phyloP scores from a whole-genome alignment of 2,329 filamentous ascomycete genomes.

The Diaporthe australafricana region DNA sequence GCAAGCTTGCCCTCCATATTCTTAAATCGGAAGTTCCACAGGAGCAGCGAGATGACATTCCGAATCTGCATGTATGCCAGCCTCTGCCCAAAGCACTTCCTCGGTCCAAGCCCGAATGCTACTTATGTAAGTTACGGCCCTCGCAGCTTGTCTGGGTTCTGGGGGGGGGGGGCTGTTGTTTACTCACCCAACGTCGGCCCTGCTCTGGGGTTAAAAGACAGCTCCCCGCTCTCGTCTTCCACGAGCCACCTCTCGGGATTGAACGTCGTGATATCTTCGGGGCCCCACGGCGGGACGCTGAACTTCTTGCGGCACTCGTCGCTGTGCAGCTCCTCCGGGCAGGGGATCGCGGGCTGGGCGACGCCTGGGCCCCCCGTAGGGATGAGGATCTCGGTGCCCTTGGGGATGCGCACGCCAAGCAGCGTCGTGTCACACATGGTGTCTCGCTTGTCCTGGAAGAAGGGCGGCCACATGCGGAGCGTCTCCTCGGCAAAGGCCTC shows the following conservation, averaged over 20 bases:
- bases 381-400: conserved; percentile 40
- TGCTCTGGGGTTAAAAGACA: conserved; percentile 39
- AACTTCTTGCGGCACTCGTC: not conserved
- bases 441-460: conserved; percentile 42
- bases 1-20: conserved; percentile 34
- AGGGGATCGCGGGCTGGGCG: not conserved
- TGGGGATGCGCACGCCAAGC: conserved; percentile 43
- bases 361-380: not conserved
- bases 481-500: conserved; percentile 49
- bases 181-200: conserved; percentile 43
- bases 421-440: conserved; percentile 43
- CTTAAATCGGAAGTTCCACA: conserved; percentile 43
- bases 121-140: too few species aligned
- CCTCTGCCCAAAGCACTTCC: conserved; percentile 44
- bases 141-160: too few species aligned
- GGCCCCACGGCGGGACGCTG: not conserved
- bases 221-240: not conserved
- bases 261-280: not conserved
- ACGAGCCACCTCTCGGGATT: conserved; percentile 7
- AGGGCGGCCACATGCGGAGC: conserved; percentile 42
- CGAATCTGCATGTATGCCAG: conserved; percentile 45
- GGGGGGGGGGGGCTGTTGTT: too few species aligned
- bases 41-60: conserved; percentile 39
- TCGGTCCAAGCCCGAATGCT: conserved; percentile 41
- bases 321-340: not conserved